These are phyloP conservation scores for Boechera stricta DNA, from an alignment of 345 rosid genomes.

Conservation along the genomic window DNA sequence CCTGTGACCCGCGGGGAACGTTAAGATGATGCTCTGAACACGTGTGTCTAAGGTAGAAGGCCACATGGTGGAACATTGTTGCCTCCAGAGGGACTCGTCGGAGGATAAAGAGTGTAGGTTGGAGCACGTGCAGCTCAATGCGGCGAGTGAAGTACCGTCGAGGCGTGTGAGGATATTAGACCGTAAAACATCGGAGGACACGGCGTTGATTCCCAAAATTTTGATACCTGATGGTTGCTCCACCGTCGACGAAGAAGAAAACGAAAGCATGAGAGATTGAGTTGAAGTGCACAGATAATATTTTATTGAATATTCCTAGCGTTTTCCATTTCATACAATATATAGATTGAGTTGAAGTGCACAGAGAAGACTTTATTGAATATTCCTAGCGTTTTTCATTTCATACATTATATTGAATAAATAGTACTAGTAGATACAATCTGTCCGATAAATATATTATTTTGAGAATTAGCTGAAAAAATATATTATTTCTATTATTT, in stretches of 20 bases:
- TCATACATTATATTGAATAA: not conserved
- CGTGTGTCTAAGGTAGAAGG: slow-evolving; percentile 59
- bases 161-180: slow-evolving; percentile 69
- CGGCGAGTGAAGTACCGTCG: slow-evolving; percentile 69
- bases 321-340: too few relatives aligned
- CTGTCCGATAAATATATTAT: not conserved
- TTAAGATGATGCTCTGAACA: slow-evolving; percentile 49
- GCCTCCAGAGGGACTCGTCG: slow-evolving; percentile 59
- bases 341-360: slow-evolving; percentile 1
- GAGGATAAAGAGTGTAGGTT: slow-evolving; percentile 54
- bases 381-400: not conserved
- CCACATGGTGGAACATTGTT: slow-evolving; percentile 59
- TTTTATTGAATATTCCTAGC: not conserved
- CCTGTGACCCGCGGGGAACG: slow-evolving; percentile 62
- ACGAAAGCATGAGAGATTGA: slow-evolving; percentile 9
- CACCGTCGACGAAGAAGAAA: not conserved
- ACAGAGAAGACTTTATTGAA: not conserved
- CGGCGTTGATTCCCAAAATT: slow-evolving; percentile 38
- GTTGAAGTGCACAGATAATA: not conserved
- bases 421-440: not conserved
- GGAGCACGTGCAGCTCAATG: slow-evolving; percentile 58
- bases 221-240: not conserved
- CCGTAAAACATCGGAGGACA: slow-evolving; percentile 61
- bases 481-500: too few relatives aligned
- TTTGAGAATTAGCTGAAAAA: too few relatives aligned